Evolutionary conservation across 1,284 basidiomycete genomes (phyloP), one percentile per base, ranked within the genome.

Genomic region (Stygiomarasmius scandens): DNA sequence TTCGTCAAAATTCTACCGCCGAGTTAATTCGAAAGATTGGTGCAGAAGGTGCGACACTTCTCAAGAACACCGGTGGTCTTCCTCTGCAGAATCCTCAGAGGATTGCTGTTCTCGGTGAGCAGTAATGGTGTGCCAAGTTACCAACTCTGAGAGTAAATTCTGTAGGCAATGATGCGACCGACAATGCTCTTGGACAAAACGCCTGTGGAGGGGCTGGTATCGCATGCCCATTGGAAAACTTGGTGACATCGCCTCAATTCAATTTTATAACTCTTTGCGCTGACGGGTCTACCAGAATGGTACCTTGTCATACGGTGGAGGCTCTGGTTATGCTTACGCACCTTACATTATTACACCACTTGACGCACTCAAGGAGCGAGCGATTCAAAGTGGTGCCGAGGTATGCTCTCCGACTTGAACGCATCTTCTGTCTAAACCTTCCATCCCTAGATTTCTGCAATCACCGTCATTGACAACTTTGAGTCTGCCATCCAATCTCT

Each of bases 301-400:
- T 12, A 63, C 62, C 1, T 27, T 61, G 45, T 38, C 60, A 14
- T 49, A 36, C 8, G 60, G 62, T n/a, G 62, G 62, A 45, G 62
- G 62, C 2, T 57, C 54, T 23, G 60, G 58, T 8, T 59, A 54
- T 41, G 52, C 52, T 9, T 56, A 57, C 32, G 55, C 62, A n/a
- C 62, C 62, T 3, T 63, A 63, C 44, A 59, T 58, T n/a, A 56
- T 63, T 22, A 59, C 59, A 34, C 62, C 62, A 11, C 57, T 63
- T 14, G 60, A 54, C 11, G 58, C 62, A 4, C 58, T 63, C 22
- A 59, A 59, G 22, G 23, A 53, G 52, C 52, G 53, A 12, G 62
- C 58, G 20, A 52, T 54, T 19, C 36, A 32, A 27, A 56, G 52
- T 25, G 60, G 55, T 12, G 55, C 55, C 29, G 61, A 61, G 54